These are phyloP conservation scores for Penicillium malachiteum DNA, from an alignment of 495 filamentous ascomycete genomes.

Conservation along the genomic window DNA sequence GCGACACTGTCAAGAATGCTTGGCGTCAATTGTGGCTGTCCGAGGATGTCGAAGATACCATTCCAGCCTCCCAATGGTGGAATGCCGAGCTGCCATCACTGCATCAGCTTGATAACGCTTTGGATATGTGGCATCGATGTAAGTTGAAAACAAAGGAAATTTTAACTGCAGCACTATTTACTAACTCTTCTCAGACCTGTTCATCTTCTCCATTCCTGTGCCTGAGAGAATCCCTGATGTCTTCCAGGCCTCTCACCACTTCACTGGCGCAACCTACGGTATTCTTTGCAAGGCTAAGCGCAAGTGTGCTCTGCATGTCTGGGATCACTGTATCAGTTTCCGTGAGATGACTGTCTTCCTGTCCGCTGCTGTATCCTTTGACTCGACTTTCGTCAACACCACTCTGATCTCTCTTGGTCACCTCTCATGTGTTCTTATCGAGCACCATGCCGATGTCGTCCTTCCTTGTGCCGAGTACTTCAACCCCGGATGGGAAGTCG, in stretches of 20 bases:
- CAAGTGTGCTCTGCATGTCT: slow-evolving; percentile 7
- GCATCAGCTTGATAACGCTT: slow-evolving; percentile 4
- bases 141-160: neutral
- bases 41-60: slow-evolving; percentile 1
- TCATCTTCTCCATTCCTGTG: slow-evolving; percentile 7
- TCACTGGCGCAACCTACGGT: slow-evolving; percentile 4
- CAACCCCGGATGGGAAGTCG: slow-evolving; percentile 3
- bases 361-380: slow-evolving; percentile 3
- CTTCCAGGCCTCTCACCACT: slow-evolving; percentile 6
- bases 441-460: slow-evolving; percentile 4
- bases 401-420: slow-evolving; percentile 3
- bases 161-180: neutral
- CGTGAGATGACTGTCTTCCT: slow-evolving; percentile 6
- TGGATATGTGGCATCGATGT: slow-evolving; percentile 8
- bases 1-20: neutral
- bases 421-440: slow-evolving; percentile 2
- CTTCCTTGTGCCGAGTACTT: slow-evolving; percentile 7
- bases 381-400: slow-evolving; percentile 5
- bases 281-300: slow-evolving; percentile 7
- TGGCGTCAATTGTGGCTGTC: slow-evolving; percentile 4
- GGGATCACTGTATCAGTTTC: slow-evolving; percentile 9
- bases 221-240: slow-evolving; percentile 5
- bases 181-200: slow-evolving; percentile 1
- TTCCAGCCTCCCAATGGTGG: slow-evolving; percentile 4
- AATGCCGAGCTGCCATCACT: neutral